Evolutionary conservation across 1,284 basidiomycete species (phyloP).

Genomic region (Grifola frondosa): DNA sequence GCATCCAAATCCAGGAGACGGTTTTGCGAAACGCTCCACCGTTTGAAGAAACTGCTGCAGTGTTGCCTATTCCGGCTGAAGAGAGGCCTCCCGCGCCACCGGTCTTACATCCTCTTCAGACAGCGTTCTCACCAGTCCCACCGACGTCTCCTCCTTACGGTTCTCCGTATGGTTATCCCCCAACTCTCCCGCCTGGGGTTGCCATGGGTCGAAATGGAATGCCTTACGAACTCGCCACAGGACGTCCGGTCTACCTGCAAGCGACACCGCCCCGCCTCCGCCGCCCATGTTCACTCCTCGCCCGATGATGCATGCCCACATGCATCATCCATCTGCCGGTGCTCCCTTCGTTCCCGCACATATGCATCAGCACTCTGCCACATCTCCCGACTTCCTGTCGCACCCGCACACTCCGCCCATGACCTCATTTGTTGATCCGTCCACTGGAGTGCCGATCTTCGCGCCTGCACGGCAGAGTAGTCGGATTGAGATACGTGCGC

Average conservation of each 20-base stretch:
- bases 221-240: conserved; percentile 76
- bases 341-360: conserved; percentile 54
- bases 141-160: conserved; percentile 59
- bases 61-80: conserved; percentile 14
- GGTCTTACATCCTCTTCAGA: conserved; percentile 56
- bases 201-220: conserved; percentile 71
- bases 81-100: conserved; percentile 36
- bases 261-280: no score
- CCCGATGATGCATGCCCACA: conserved; percentile 55
- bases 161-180: conserved; percentile 61
- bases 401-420: conserved; percentile 57
- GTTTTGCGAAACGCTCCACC: conserved; percentile 39
- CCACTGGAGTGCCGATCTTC: conserved; percentile 65
- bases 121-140: conserved; percentile 53
- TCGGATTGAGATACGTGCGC: conserved; percentile 75
- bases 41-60: conserved; percentile 14
- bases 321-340: conserved; percentile 36
- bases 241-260: conserved; percentile 71
- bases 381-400: conserved; percentile 59
- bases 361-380: conserved; percentile 50
- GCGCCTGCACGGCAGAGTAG: conserved; percentile 69
- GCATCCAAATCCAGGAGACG: conserved; percentile 36
- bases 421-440: conserved; percentile 60
- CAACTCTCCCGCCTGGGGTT: conserved; percentile 69
- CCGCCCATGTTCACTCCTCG: conserved; percentile 63